Evolutionary conservation across 345 rosid genomes (phyloP), one percentile per base, ranked within the genome.

Genomic region (Ailanthus altissimus): DNA sequence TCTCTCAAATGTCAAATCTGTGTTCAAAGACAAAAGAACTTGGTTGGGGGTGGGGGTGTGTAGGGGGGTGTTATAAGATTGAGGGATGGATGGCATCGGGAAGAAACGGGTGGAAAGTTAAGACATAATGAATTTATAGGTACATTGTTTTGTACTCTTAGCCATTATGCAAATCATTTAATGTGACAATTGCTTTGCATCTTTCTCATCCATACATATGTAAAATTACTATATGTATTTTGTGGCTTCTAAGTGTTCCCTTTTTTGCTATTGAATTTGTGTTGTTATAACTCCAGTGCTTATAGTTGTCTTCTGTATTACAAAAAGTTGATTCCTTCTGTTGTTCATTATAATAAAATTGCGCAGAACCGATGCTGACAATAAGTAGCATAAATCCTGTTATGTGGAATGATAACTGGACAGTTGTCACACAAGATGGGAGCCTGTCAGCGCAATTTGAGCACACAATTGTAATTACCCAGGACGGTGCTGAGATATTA

Each of bases 401-500:
- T 36, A 88, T 89, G 84, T 93, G 99, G 99, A 87, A 91, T 16
- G 98, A 95, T 79, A 69, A 95, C 62, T 93, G 99, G 98, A 95
- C 99, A 2, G 91, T 93, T 73, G 93, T 95, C 6, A 95, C 97
- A 0, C 89, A 91, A 78, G 98, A 93, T 67, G 91, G 91, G 81
- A 95, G 97, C 83, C 86, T 93, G 58, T 93, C 98, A 60, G 98
- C 98, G 0, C 96, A 93, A 83, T 95, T 95, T 53, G 98, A 95
- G 82, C 99, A 95, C 84, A 95, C 97, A 3, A 90, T 93, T 84
- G 88, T 93, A 26, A 89, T 95, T 62, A 93, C 97, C 20, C 62
- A 83, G 81, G 89, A 89, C 40, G 99, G 96, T n/a, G 97, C 94
- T 42, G 98, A 95, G 87, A 89, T 95, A 43, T 82, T 95, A 77